Evolutionary conservation across 441 rosid genomes (phyloP), one percentile per base, ranked within the genome.

Genomic region (Brassica balearica): DNA sequence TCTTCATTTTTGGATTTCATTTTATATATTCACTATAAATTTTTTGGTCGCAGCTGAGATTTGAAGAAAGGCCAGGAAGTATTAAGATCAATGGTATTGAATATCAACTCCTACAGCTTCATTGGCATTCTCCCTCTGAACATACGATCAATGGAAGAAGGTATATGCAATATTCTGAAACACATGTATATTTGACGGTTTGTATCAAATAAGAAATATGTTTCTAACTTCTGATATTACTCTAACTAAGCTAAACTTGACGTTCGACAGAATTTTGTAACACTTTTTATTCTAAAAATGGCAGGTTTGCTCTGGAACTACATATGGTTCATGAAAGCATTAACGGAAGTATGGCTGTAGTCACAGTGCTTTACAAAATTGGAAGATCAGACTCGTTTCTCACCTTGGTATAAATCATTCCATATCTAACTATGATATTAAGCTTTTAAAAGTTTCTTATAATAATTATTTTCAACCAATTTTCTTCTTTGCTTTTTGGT

Each of bases 71-170:
- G 1, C 86, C 92, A 48, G 97, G 98, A 80, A 76, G 65, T 62
- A 65, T 94, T 36, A 20, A 41, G 32, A 75, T 90, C 29, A 88
- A 90, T 59, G 92, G 93, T 73, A 87, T 77, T 23, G 63, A 78
- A 6, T 94, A 87, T 77, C 78, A 62, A 12, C 92, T 92, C 58
- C 32, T 78, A 5, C 97, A 92, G 20, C 76, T 82, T 34, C 98
- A 94, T 22, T 94, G 97, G 96, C 98, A 92, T 68, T 87, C 96
- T 5, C 97, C 95, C 29, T 85, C 96, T 8, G 96, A 94, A 70
- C 97, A 94, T 79, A 83, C 93, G 8, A 59, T 91, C 65, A 66
- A 90, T 63, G 92, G 97, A 76, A 80, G 56, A 53, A 85, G 86
- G 97, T 46, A 46, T 92, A 0, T 25, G 67, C 3, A 64, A 23